Base-by-base conservation (phyloP, 1,284 basidiomycete genomes). In the Apiotrichum montevideense region DNA sequence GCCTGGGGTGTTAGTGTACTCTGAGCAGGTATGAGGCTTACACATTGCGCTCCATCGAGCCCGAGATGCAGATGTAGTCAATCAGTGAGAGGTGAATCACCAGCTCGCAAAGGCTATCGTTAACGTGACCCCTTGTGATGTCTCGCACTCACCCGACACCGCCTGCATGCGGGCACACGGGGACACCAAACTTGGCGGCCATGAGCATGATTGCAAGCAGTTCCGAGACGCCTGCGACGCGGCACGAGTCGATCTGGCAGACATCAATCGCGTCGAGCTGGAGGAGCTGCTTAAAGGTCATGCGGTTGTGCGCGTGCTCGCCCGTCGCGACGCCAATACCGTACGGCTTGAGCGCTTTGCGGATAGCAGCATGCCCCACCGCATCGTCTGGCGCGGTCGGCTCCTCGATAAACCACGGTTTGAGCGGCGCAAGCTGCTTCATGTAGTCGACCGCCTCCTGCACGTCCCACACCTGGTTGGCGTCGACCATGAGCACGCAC, bases 331-430 rank as follows among this genome's bases (percentile, higher is more conserved):
- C 94, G 51, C 91, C 90, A 63, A 97, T 93, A 2, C 86, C 86
- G 70, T 87, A 77, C 10, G 87, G 87, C 72, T 87, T 87, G 59
- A 95, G 81, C 3, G 72, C 77, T 58, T 77, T 77, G 55, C 80
- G 75, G 62, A 81, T 81, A 4, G 72, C 71, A n/a, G 80, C 79
- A 65, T 81, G 80, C 21, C 80, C 88, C 61, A 79, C 71, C 69
- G 74, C 61, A 83, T 95, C 92, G 69, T 95, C 92, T 2, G 89
- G 92, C 1, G 92, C 91, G 0, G 92, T 95, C 0, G 92, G 92
- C 74, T 95, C 92, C 72, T 96, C 92, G 67, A 95, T 95, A 79
- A 94, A 96, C 94, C 93, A 97, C n/a, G 93, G 93, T 69, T 87
- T 88, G 74, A 94, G 84, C 56, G 84, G 83, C 66, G 84, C 82